These are phyloP conservation scores for Lasiodiplodia hormozganensis DNA, from an alignment of 2,329 filamentous ascomycete species.

Conservation along the genomic window DNA sequence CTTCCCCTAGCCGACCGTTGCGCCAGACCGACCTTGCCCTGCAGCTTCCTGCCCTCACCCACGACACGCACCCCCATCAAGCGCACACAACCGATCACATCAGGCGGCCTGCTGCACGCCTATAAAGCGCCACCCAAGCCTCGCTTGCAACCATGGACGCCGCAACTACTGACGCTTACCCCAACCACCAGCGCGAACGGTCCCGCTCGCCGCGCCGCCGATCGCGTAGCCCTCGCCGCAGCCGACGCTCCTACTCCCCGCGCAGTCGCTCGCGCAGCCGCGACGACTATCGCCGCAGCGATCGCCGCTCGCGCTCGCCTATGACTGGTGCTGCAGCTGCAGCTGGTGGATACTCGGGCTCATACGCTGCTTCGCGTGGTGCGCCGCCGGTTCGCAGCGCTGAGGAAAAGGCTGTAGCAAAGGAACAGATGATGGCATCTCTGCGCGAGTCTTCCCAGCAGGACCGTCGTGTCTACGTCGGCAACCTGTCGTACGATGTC, in stretches of 20 bases:
- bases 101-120: conserved; percentile 22
- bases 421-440: conserved; percentile 95
- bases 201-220: conserved; percentile 76
- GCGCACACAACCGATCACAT: conserved; percentile 20
- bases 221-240: conserved; percentile 54
- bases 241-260: conserved; percentile 68
- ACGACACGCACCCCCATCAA: conserved; percentile 25
- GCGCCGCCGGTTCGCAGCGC: conserved; percentile 64
- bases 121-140: conserved; percentile 25
- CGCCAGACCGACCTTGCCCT: conserved; percentile 26
- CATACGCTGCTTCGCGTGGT: conserved; percentile 61
- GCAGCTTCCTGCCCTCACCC: conserved; percentile 28
- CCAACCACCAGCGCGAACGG: conserved; percentile 74
- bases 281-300: conserved; percentile 53
- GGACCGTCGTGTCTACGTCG: conserved; percentile 98
- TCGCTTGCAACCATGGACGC: conserved; percentile 27
- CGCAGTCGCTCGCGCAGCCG: conserved; percentile 82
- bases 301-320: conserved; percentile 75
- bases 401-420: conserved; percentile 82
- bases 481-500: conserved; percentile 98
- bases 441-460: conserved; percentile 95
- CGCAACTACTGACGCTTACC: conserved; percentile 27
- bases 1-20: conserved; percentile 31
- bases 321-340: conserved; percentile 76
- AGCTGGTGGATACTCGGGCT: conserved; percentile 71